Evolutionary conservation across 2,329 filamentous ascomycete species (phyloP), one percentile per base, ranked within the genome.

Genomic region (Colletotrichum magnum): DNA sequence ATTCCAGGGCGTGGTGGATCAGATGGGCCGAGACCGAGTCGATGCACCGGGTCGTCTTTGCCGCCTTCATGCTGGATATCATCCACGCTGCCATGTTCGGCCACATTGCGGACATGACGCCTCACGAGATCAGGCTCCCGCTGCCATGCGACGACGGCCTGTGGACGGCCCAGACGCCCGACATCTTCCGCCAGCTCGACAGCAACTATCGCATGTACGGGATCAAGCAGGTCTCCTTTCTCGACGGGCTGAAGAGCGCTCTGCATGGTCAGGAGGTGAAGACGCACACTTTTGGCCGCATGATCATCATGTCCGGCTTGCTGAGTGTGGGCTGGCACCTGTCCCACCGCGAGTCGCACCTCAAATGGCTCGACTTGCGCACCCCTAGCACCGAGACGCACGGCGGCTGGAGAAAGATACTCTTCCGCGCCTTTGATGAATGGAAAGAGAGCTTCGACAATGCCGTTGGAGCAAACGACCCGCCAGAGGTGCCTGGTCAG

Each of bases 291-390:
- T 97, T 97, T 76, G 94, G 94, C 1, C 90, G 94, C 57, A 96
- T 94, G 74, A 94, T 97, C 72, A 88, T 98, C 74, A 97, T 97
- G 92, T 93, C 93, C 1, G 94, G 95, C 0, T 83, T 98, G 43
- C 83, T 97, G n/a, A 96, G 93, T 73, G 93, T 97, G 5, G 94
- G 92, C 69, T 97, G 94, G 94, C 94, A 97, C 75, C 90, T 97
- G 83, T 94, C 93, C 73, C 93, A 95, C 79, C 88, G 93, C 74
- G 94, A 97, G 77, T 88, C 95, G 4, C 94, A 97, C 79, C 89
- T 96, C 32, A 94, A 90, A 73, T 95, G 93, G 72, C 85, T 97
- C 0, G 93, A 89, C 43, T 88, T 93, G 2, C 87, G 88, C 80
- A 87, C 79, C 81, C 89, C 67, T 79, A 92, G 70, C 84, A 89